Base-by-base conservation (phyloP, 495 filamentous ascomycete species). In the Sordaria brevicollis region DNA sequence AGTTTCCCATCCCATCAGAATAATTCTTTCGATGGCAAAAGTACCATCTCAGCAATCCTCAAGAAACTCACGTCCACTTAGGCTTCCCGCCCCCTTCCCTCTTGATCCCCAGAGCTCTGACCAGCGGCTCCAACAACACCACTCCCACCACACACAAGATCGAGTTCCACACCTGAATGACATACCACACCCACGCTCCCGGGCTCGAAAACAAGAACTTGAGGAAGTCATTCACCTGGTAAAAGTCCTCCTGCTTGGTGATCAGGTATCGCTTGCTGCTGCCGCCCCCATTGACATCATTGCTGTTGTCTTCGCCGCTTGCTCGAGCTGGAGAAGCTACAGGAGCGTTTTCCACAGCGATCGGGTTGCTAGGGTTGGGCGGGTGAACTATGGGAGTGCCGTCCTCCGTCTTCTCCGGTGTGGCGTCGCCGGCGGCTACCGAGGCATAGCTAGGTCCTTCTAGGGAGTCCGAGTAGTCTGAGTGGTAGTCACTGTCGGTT, bases 141-240 rank as follows among this genome's bases (percentile, higher is more conserved):
- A 87, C 86, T 0, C 87, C 87, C 2, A 90, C 0, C 11, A 90
- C 77, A 73, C 90, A 94, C 35, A 90, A 76, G 2, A 86, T 49
- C 10, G 90, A 90, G 31, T 88, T 86, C 49, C 86, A 79, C 10
- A 88, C 73, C 75, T 93, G 90, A 84, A 84, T 89, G 3, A 82
- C 36, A 4, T 54, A 72, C 73, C 84, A 81, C 0, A 92, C 78
- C 5, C 87, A 10, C 15, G 84, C 81, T 39, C 77, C 83, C 0
- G 81, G 81, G n/a, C 78, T 76, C 33, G 81, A 83, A 31, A 79
- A 72, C 65, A 88, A 69, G 71, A 95, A 96, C 71, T 89, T 90
- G 62, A 95, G 79, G 72, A 92, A 90, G 73, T 97, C 89, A 35
- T 90, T 89, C 4, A 88, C 82, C 76, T 95, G 92, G 74, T 97